Conservation (phyloP, 2,329 filamentous ascomycete genomes). For the Aspergillus fumigatus region DNA sequence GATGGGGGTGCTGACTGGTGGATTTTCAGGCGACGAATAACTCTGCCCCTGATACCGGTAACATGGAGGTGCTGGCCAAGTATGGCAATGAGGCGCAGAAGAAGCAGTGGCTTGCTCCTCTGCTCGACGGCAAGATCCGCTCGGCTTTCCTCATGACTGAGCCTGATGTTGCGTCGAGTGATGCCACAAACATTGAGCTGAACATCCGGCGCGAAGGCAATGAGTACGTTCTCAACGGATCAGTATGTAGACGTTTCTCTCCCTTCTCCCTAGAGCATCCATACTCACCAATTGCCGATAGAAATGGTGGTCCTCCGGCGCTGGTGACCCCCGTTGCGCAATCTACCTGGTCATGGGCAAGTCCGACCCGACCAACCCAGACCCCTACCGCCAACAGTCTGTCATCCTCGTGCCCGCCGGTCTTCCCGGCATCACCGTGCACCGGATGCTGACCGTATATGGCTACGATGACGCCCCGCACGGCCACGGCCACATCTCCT, state of each 20-base stretch:
- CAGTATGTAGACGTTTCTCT: constrained; percentile 47
- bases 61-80: constrained; percentile 93
- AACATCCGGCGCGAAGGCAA: constrained; percentile 77
- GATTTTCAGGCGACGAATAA: constrained; percentile 69
- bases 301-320: constrained; percentile 99
- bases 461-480: constrained; percentile 98
- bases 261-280: neutral
- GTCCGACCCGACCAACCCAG: constrained; percentile 68
- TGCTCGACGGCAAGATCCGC: constrained; percentile 79
- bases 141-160: constrained; percentile 95
- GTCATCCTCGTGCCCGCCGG: constrained; percentile 81
- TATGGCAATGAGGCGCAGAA: constrained; percentile 86
- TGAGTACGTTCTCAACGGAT: constrained; percentile 86
- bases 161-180: constrained; percentile 79
- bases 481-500: constrained; percentile 88
- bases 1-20: neutral
- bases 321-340: constrained; percentile 85
- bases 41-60: constrained; percentile 85
- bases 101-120: constrained; percentile 71
- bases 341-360: constrained; percentile 98
- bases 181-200: constrained; percentile 90
- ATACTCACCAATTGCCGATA: constrained; percentile 31
- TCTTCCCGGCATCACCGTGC: constrained; percentile 81
- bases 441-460: constrained; percentile 90
- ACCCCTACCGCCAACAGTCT: constrained; percentile 85